Percentiles rank a stretch among this genome's conserved stretches.
These are phyloP conservation scores for Dictyostelium intermedium DNA, from an alignment of 78 protist genomes.

Conservation along the genomic window DNA sequence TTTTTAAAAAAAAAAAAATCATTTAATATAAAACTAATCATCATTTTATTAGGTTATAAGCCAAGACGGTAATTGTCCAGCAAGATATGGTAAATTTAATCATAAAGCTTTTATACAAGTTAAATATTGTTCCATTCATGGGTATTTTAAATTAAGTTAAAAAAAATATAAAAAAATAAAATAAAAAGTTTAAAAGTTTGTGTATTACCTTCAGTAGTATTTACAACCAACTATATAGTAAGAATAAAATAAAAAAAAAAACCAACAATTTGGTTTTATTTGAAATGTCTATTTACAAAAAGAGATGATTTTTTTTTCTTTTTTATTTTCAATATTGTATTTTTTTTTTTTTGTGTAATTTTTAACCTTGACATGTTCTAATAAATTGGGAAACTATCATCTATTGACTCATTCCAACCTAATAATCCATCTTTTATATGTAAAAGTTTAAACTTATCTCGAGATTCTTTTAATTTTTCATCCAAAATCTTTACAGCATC, in stretches of 20 bases:
- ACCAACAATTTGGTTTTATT: neutral
- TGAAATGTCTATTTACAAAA: neutral
- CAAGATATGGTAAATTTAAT: too few relatives aligned
- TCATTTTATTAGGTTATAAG: too few relatives aligned
- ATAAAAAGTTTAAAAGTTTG: too few relatives aligned
- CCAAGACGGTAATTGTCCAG: too few relatives aligned
- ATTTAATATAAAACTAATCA: too few relatives aligned
- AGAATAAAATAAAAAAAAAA: neutral
- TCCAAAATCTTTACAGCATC: slow-evolving; percentile 49
- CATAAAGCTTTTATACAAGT: too few relatives aligned
- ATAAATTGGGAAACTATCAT: slow-evolving; percentile 61
- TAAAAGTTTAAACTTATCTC: neutral
- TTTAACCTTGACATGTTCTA: neutral
- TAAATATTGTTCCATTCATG: too few relatives aligned
- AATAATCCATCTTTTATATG: slow-evolving; percentile 72
- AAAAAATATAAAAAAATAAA: neutral
- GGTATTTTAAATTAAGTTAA: too few relatives aligned
- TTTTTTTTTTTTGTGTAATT: neutral
- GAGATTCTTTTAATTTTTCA: neutral
- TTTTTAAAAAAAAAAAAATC: too few relatives aligned
- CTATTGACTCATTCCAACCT: slow-evolving; percentile 59
- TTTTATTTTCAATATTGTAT: neutral
- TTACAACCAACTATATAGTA: too few relatives aligned
- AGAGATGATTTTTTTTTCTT: neutral
- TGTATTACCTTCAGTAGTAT: too few relatives aligned